A percentile compares a stretch with the other conserved stretches of the same genome.
phyloP scores from a whole-genome alignment of 164 flowering plant species.

The Paratinospora sagittata region DNA sequence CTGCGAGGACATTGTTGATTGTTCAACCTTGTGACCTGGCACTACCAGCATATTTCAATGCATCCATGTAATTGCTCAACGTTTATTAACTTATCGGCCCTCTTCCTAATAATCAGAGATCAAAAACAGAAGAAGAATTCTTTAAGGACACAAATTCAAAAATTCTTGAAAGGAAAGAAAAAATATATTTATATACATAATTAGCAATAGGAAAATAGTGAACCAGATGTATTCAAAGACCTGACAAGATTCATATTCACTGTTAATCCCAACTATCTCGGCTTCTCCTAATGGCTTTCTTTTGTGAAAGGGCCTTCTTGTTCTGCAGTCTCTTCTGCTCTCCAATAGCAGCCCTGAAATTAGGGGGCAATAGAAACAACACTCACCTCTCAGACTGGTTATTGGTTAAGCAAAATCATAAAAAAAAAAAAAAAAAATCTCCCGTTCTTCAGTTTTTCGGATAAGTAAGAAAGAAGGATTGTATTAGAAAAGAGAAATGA shows the following conservation, averaged over 20 bases:
- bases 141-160: not conserved
- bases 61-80: not conserved
- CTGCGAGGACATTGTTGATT: not conserved
- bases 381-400: not conserved
- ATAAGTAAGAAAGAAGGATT: too few species aligned
- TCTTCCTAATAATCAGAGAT: not conserved
- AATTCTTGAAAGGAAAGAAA: not conserved
- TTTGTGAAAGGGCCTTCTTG: conserved; percentile 72
- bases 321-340: conserved; percentile 67
- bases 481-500: not conserved
- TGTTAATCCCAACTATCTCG: conserved; percentile 58
- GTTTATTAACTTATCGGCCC: too few species aligned
- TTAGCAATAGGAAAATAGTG: not conserved
- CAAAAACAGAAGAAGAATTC: not conserved
- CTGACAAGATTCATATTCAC: not conserved
- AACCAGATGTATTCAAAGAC: not conserved
- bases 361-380: conserved; percentile 5
- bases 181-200: not conserved
- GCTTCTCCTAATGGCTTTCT: conserved; percentile 74
- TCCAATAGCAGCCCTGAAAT: conserved; percentile 71
- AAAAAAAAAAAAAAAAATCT: not conserved
- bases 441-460: too few species aligned
- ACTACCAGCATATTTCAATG: not conserved
- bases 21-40: not conserved
- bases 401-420: not conserved